These are phyloP conservation scores for Fusarium nanum DNA, from an alignment of 2,329 filamentous ascomycete genomes.

Conservation along the genomic window DNA sequence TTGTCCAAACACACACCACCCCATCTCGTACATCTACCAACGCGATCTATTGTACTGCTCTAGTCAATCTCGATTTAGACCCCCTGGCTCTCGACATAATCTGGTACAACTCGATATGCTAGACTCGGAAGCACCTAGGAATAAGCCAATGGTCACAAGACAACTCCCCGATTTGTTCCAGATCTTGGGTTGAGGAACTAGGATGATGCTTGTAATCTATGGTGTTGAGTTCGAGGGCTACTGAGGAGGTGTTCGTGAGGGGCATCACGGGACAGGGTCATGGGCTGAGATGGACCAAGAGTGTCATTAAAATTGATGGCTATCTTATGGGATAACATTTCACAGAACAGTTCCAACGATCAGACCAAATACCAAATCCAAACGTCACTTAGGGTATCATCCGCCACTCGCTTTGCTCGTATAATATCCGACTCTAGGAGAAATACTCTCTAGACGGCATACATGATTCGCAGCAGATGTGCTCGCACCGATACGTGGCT, in stretches of 20 bases:
- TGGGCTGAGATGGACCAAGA: neutral
- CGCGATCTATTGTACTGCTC: conserved; percentile 25
- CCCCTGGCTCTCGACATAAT: conserved; percentile 43
- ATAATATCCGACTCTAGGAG: conserved; percentile 16
- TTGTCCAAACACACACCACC: neutral
- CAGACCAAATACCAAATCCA: neutral
- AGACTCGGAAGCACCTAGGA: conserved; percentile 25
- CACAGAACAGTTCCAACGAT: neutral
- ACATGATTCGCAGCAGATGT: conserved; percentile 65
- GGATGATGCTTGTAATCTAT: conserved; percentile 16
- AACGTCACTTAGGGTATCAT: conserved; percentile 18
- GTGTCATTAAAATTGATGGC: neutral
- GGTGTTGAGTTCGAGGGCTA: neutral
- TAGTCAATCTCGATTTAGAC: conserved; percentile 39
- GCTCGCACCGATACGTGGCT: conserved; percentile 62
- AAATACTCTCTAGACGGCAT: conserved; percentile 55
- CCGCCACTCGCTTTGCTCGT: neutral
- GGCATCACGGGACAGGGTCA: neutral
- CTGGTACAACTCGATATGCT: conserved; percentile 38
- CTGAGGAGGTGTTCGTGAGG: neutral
- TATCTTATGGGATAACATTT: neutral
- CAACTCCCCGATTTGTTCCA: conserved; percentile 13
- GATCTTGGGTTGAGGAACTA: conserved; percentile 2
- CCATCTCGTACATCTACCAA: conserved; percentile 18
- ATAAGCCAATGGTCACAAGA: conserved; percentile 28